Base-by-base conservation (phyloP, 352 stramenopile species). In the Phytophthora pisi region DNA sequence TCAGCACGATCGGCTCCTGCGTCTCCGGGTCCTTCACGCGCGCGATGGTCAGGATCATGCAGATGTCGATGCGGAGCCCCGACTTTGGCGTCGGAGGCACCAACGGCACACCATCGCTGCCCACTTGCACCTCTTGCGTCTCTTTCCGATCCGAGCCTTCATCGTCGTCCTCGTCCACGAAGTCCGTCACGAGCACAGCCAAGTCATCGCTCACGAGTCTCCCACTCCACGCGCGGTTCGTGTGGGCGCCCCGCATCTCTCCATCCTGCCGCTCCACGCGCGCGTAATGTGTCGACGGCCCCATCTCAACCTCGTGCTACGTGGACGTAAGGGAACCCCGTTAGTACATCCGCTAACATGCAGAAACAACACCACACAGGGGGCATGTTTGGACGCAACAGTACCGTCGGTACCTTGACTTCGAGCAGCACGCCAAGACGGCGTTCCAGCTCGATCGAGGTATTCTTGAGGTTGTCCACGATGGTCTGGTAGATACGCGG, bases 91-190 rank as follows among this genome's bases (percentile, higher is more conserved):
- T 47, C 24, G 43, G 42, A 4, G 30, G 36, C 34, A 70, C 53
- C 34, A 69, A 59, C 5, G 54, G 64, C 42, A 70, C 52, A 10
- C 54, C 64, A 51, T 69, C 70, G 28, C 50, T 61, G 15, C 53
- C 74, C 2, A 68, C 26, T 47, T 72, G 51, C n/a, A 50, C 36
- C 57, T 63, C 26, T 52, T 51, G 47, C 15, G 26, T 51, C 59
- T 66, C 51, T 26, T 55, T 45, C 15, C 45, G 64, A 24, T 78
- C 64, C 0, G 57, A 43, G 2, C 24, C 56, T 61, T 77, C 69
- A 16, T 77, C 51, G 11, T 84, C 78, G 66, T 89, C 81, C 10
- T 68, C 64, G 43, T 89, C 77, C 20, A 81, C 77, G 53, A 76
- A 87, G 42, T 87, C 81, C 9, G 62, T 74, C 38, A 75, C 47